Evolutionary conservation across 169 alveolate genomes (phyloP), one percentile per base, ranked within the genome.

Genomic region (Babesia divergens): DNA sequence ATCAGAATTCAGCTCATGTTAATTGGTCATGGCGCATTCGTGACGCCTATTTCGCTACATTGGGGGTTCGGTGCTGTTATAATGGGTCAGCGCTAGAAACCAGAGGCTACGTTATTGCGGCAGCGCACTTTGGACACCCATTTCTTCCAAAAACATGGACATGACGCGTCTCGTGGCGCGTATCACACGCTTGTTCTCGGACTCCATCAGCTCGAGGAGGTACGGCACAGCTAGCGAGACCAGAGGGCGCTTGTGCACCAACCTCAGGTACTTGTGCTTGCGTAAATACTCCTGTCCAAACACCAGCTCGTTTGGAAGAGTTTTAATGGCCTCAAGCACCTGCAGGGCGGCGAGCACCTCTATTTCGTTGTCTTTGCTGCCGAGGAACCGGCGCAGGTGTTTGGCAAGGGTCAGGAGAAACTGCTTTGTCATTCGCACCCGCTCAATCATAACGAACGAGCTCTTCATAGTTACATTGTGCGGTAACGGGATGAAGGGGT

Each of bases 341-440:
- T 66, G 67, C 65, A 66, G 42, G 24, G 77, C 77, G 28, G 77
- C 77, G 26, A 66, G 50, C 24, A 53, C 44, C 47, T 66, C 77
- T 3, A 66, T 54, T 18, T 66, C 77, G 35, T 42, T 34, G 6
- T 54, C 77, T 47, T 49, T 52, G 59, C 40, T 62, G 35, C 59
- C 32, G 29, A 66, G 22, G 38, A 66, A 52, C 54, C 32, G 54
- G 34, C 43, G 38, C 29, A 66, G 24, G 55, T 66, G 67, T 34
- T 32, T 24, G 24, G 56, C 16, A 1, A 66, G 77, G 9, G 52
- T 58, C 14, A 51, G 18, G 77, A 66, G 38, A 54, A 54, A 62
- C 28, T 29, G 43, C 59, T 62, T 62, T 31, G 72, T 44, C 49
- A 62, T 16, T 16, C n/a, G 24, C 51, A 37, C 59, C 16, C 72